Evolutionary conservation across 2,329 filamentous ascomycete species (phyloP).

Genomic region (Fusarium clavum): DNA sequence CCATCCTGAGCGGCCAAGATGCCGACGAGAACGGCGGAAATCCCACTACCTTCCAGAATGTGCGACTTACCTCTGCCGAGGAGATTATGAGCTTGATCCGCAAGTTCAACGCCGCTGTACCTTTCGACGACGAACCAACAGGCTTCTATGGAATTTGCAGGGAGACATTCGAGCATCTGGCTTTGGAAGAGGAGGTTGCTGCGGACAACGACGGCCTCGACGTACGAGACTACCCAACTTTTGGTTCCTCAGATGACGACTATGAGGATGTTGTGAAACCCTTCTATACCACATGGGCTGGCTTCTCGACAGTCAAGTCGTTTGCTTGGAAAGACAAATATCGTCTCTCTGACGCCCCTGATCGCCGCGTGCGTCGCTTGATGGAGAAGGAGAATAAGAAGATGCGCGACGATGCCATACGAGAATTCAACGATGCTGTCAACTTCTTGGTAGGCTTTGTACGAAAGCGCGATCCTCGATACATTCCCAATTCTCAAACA

Average conservation of each 20-base stretch:
- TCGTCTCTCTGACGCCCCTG: slow-evolving; percentile 84
- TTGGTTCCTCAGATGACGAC: slow-evolving; percentile 79
- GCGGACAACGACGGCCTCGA: slow-evolving; percentile 74
- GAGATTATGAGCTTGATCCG: slow-evolving; percentile 83
- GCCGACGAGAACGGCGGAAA: slow-evolving; percentile 57
- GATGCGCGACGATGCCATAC: slow-evolving; percentile 81
- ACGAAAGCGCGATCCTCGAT: slow-evolving; percentile 90
- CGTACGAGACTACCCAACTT: slow-evolving; percentile 78
- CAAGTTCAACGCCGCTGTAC: slow-evolving; percentile 80
- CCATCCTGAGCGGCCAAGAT: slow-evolving; percentile 78
- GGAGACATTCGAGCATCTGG: slow-evolving; percentile 82
- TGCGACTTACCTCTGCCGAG: slow-evolving; percentile 81
- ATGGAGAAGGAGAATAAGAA: slow-evolving; percentile 98
- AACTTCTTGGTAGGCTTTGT: slow-evolving; percentile 87
- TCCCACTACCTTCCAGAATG: slow-evolving; percentile 73
- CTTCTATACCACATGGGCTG: slow-evolving; percentile 85
- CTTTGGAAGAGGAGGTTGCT: slow-evolving; percentile 81
- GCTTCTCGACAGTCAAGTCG: slow-evolving; percentile 84
- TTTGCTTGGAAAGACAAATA: slow-evolving; percentile 94
- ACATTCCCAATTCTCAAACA: slow-evolving; percentile 78
- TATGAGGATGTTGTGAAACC: slow-evolving; percentile 81
- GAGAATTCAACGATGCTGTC: slow-evolving; percentile 94
- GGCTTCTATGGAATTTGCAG: slow-evolving; percentile 88
- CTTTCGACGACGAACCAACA: slow-evolving; percentile 81
- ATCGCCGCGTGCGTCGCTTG: slow-evolving; percentile 81